Evolutionary conservation across 768 basidiomycete species (phyloP).

Genomic region (Boletus sensibilis): DNA sequence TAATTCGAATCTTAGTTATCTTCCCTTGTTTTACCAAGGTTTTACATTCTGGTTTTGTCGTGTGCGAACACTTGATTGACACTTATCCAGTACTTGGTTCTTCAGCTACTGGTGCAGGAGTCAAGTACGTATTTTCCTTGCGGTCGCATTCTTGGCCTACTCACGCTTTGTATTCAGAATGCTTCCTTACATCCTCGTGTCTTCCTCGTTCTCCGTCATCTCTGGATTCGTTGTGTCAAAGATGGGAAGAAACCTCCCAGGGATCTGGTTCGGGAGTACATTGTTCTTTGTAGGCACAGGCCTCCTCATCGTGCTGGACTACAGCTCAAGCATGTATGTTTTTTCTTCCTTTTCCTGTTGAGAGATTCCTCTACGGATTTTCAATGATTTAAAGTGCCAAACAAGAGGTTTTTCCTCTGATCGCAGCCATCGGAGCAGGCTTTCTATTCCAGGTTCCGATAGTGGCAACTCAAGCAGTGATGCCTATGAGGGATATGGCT

Average conservation of each 20-base stretch:
- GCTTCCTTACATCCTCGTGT: constrained; percentile 67
- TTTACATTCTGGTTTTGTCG: neutral
- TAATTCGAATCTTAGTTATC: constrained; percentile 39
- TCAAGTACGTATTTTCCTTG: constrained; percentile 56
- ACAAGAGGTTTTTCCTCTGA: constrained; percentile 63
- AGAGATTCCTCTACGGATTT: neutral
- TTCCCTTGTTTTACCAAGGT: constrained; percentile 72
- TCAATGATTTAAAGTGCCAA: constrained; percentile 43
- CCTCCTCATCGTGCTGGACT: constrained; percentile 68
- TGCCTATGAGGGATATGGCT: constrained; percentile 85
- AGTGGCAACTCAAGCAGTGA: constrained; percentile 79
- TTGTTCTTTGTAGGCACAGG: constrained; percentile 64
- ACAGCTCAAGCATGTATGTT: constrained; percentile 48
- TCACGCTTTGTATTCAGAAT: constrained; percentile 44
- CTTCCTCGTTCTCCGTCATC: constrained; percentile 49
- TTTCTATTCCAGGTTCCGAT: constrained; percentile 65
- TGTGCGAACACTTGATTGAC: neutral
- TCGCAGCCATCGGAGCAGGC: constrained; percentile 63
- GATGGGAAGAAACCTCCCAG: constrained; percentile 53
- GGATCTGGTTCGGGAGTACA: constrained; percentile 65
- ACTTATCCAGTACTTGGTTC: constrained; percentile 52
- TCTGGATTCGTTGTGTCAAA: constrained; percentile 59
- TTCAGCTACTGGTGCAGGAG: constrained; percentile 66
- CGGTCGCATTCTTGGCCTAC: neutral
- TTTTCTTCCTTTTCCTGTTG: neutral